These are phyloP conservation scores for Bonnemaisonia californica DNA, from an alignment of 31 red algal genomes.

Conservation along the genomic window DNA sequence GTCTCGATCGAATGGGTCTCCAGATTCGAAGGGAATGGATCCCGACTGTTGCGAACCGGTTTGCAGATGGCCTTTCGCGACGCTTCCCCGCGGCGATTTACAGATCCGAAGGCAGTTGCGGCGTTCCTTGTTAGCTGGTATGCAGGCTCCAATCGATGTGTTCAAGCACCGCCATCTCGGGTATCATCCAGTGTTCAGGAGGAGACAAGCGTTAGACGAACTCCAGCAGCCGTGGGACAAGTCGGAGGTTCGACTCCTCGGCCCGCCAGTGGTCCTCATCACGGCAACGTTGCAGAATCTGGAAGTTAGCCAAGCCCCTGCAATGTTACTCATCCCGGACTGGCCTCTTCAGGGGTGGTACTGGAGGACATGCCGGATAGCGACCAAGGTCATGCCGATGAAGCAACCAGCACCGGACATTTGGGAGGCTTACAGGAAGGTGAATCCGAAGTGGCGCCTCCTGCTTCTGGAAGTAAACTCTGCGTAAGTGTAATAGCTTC, in stretches of 20 bases:
- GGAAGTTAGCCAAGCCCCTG: background rate
- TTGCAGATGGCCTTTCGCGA: constrained; percentile 50
- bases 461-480: too few relatives aligned
- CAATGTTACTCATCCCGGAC: background rate
- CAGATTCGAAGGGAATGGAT: constrained; percentile 27
- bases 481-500: too few relatives aligned
- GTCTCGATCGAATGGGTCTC: background rate
- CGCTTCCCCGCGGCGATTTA: constrained; percentile 47
- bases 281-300: constrained; percentile 28
- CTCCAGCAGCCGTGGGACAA: background rate
- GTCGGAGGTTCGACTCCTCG: background rate
- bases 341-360: background rate
- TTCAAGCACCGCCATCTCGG: constrained; percentile 37
- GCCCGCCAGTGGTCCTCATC: constrained; percentile 3
- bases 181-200: constrained; percentile 14
- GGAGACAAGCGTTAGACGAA: constrained; percentile 6
- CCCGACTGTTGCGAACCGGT: constrained; percentile 40
- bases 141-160: constrained; percentile 1
- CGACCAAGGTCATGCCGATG: too few relatives aligned
- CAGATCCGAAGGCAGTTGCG: constrained; percentile 45
- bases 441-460: too few relatives aligned
- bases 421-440: too few relatives aligned
- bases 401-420: too few relatives aligned
- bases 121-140: constrained; percentile 41
- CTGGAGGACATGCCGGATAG: too few relatives aligned